Percentiles rank a stretch among this genome's conserved stretches.
Conservation (phyloP, 202 grass and related monocot genomes). For the Elaeis oleifera region DNA sequence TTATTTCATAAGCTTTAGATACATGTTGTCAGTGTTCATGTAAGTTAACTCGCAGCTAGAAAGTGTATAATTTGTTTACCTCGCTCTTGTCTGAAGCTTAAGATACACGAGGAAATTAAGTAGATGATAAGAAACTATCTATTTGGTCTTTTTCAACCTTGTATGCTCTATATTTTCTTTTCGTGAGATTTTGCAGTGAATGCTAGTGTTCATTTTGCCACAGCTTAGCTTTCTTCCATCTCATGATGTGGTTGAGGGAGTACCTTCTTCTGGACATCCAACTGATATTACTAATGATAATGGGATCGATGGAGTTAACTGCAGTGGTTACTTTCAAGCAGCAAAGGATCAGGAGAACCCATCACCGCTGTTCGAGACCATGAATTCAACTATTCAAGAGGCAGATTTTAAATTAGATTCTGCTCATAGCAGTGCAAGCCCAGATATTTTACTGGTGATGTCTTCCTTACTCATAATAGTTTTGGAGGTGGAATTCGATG, state of each 20-base stretch:
- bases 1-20: too few species aligned
- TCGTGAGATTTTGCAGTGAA: constrained; percentile 25
- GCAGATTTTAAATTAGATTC: constrained; percentile 21
- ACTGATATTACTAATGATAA: constrained; percentile 18
- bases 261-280: neutral
- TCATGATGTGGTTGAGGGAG: constrained; percentile 10
- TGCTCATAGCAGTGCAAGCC: constrained; percentile 13
- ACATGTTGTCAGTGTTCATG: too few species aligned
- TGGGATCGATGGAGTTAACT: constrained; percentile 23
- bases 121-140: too few species aligned
- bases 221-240: constrained; percentile 21
- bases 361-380: constrained; percentile 16
- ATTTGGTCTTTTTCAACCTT: too few species aligned
- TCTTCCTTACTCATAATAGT: constrained; percentile 45
- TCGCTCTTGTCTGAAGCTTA: too few species aligned
- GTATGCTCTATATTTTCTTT: constrained; percentile 3
- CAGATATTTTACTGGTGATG: constrained; percentile 25
- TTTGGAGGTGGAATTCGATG: constrained; percentile 50
- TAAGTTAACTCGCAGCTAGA: too few species aligned
- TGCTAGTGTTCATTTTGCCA: constrained; percentile 12
- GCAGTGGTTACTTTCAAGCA: constrained; percentile 20
- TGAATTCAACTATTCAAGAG: constrained; percentile 34
- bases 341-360: constrained; percentile 33
- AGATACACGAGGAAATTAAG: too few species aligned
- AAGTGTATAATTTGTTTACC: too few species aligned